phyloP scores from a whole-genome alignment of 371 early-diverging fungal genomes.

The Mortierella sp. region DNA sequence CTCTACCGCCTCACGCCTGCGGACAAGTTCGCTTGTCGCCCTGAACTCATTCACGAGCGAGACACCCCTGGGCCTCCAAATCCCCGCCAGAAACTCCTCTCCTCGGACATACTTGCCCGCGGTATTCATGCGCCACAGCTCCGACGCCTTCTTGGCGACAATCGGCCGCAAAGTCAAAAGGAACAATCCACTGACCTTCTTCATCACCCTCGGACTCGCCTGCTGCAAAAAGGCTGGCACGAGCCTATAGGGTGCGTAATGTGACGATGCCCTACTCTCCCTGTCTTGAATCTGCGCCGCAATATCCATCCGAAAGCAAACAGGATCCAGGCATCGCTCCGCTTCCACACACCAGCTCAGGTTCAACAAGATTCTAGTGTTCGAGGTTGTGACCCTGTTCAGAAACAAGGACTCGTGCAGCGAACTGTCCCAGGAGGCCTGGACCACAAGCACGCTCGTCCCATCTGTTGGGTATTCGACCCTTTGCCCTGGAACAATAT shows the following conservation, averaged over 20 bases:
- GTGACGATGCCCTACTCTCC: slow-evolving; percentile 12
- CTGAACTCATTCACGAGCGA: slow-evolving; percentile 75
- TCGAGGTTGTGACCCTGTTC: slow-evolving; percentile 75
- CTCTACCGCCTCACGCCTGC: slow-evolving; percentile 61
- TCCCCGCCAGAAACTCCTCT: slow-evolving; percentile 76
- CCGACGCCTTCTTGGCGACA: slow-evolving; percentile 69
- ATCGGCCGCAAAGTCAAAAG: slow-evolving; percentile 69
- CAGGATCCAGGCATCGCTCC: slow-evolving; percentile 67
- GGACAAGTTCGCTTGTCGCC: slow-evolving; percentile 56
- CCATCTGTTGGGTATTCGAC: slow-evolving; percentile 71
- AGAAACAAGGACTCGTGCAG: slow-evolving; percentile 81
- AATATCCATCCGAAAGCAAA: slow-evolving; percentile 74
- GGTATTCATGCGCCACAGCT: slow-evolving; percentile 85
- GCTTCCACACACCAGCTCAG: slow-evolving; percentile 73
- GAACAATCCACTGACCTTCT: slow-evolving; percentile 69
- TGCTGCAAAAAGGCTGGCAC: slow-evolving; percentile 55
- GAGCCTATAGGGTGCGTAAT: slow-evolving; percentile 19
- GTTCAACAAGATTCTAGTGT: slow-evolving; percentile 69
- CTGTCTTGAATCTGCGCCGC: slow-evolving; percentile 73
- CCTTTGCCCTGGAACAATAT: slow-evolving; percentile 60
- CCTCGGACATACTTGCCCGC: slow-evolving; percentile 88
- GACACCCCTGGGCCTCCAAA: slow-evolving; percentile 84
- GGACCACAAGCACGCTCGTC: slow-evolving; percentile 67
- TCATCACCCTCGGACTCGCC: slow-evolving; percentile 28
- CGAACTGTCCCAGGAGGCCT: slow-evolving; percentile 88